Conservation (phyloP, 179 eudicot species). For the Nepenthes alata region DNA sequence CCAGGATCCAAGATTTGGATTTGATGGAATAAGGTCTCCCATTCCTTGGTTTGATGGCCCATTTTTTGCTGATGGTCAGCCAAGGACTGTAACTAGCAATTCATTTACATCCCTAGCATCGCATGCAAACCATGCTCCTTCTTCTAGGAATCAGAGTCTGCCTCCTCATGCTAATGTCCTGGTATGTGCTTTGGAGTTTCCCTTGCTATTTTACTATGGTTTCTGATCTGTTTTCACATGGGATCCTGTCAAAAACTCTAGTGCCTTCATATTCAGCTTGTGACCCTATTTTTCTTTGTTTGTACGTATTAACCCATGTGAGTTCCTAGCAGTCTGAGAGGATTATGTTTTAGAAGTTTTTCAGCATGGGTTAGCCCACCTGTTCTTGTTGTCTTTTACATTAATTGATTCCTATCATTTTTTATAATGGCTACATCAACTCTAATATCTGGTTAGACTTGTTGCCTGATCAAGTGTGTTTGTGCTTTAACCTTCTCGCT, state of each 20-base stretch:
- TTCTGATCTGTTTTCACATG: too few species aligned
- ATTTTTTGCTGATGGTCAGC: conserved; percentile 27
- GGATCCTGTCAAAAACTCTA: background rate
- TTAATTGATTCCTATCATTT: too few species aligned
- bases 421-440: too few species aligned
- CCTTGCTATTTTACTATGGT: too few species aligned
- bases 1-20: conserved; percentile 41
- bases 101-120: conserved; percentile 21
- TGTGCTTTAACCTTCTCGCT: background rate
- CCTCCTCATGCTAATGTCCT: conserved; percentile 28
- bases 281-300: background rate
- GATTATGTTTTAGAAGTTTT: too few species aligned
- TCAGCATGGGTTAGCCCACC: too few species aligned
- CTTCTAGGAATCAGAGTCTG: conserved; percentile 32
- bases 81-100: conserved; percentile 21
- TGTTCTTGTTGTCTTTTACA: too few species aligned
- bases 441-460: too few species aligned
- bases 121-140: conserved; percentile 19
- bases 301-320: conserved; percentile 2
- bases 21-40: conserved; percentile 36
- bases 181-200: conserved; percentile 17
- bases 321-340: background rate
- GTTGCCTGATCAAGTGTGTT: too few species aligned
- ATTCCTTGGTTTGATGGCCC: conserved; percentile 37
- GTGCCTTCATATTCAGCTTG: background rate